These are phyloP conservation scores for Kwoniella mangroviensis DNA, from an alignment of 768 basidiomycete species.

Conservation along the genomic window DNA sequence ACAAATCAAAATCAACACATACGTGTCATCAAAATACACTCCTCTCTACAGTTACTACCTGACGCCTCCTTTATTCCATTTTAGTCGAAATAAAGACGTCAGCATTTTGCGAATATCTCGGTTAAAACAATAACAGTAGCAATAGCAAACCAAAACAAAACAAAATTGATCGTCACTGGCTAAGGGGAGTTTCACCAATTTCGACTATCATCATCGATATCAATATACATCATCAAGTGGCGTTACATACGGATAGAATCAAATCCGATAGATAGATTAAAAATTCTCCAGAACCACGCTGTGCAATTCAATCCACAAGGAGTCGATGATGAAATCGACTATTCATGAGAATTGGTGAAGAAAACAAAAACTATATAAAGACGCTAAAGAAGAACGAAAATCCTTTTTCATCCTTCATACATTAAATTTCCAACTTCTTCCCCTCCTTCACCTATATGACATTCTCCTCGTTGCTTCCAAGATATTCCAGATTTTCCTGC, in stretches of 20 bases:
- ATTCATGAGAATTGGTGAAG: not conserved
- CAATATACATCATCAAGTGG: not conserved
- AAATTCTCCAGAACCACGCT: not conserved
- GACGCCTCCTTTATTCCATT: not conserved
- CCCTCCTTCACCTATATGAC: not conserved
- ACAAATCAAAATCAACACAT: not conserved
- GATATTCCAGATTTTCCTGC: not conserved
- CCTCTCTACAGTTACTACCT: not conserved
- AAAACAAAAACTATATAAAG: not conserved
- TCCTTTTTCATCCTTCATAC: not conserved
- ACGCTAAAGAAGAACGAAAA: not conserved
- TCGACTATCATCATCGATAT: not conserved
- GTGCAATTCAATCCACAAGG: too few species aligned
- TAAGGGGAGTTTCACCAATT: not conserved
- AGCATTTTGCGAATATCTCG: not conserved
- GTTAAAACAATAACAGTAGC: not conserved
- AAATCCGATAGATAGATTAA: not conserved
- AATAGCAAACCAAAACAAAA: not conserved
- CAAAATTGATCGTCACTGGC: not conserved
- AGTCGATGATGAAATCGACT: too few species aligned
- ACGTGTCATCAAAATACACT: not conserved
- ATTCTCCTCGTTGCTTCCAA: not conserved
- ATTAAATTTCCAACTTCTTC: not conserved
- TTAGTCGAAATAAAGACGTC: not conserved
- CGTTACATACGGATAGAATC: not conserved